Base-by-base conservation (phyloP, 345 rosid species). In the Camelina neglecta region DNA sequence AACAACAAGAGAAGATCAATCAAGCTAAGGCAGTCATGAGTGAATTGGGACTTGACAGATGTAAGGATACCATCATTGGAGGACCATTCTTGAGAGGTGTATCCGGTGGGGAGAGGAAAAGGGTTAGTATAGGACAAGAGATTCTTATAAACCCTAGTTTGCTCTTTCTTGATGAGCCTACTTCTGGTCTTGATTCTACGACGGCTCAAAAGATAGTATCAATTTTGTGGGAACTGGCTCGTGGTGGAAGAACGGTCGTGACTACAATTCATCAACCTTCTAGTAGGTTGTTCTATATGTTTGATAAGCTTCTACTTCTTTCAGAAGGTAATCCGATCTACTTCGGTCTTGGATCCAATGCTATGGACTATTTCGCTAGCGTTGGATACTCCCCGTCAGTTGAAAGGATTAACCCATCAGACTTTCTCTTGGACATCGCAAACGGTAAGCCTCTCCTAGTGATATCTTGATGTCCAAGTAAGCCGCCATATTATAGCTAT, bases 241-340 rank as follows among this genome's bases (percentile, higher is more conserved):
- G 83, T 11, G 92, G 95, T 11, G 97, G 98, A 29, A 78, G 97
- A 75, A 88, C 96, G 0, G 89, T 90, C 9, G 65, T 93, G 64
- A 86, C 92, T 20, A 91, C 97, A 45, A 90, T 93, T 69, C 98
- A 93, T 75, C 98, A 93, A 78, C 97, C 97, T 57, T 93, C 98
- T 3, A 91, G 93, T 73, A 73, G 94, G 80, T 68, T 93, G 78
- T 93, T 90, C 64, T 69, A 83, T 80, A 84, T 93, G 98, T 91
- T 93, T 74, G 94, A 93, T 75, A 88, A 93, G 86, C 84, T 90
- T 67, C 73, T 91, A 45, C 87, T 91, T 73, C 72, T 93, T 67
- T 88, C 96, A 5, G 98, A 93, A 16, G 98, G 98, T 55, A 85
- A 67, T 53, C 90, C 90, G 62, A 60, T 93, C 81, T 81, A 84